These are phyloP conservation scores for Leccinum incarnatum DNA, from an alignment of 768 basidiomycete genomes.

Conservation along the genomic window DNA sequence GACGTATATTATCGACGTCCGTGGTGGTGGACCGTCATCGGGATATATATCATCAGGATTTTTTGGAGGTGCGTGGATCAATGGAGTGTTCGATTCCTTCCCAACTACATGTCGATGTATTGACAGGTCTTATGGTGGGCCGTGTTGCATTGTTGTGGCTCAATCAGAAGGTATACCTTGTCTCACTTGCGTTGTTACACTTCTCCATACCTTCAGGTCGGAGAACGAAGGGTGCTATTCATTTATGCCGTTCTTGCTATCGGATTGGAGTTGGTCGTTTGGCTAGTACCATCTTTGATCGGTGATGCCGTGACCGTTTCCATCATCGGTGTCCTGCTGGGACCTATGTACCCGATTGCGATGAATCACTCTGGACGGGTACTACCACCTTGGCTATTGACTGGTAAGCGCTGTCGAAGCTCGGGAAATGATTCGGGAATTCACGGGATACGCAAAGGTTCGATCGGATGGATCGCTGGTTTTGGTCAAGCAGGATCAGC, in stretches of 20 bases:
- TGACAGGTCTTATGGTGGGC: slow-evolving; percentile 54
- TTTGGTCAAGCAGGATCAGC: slow-evolving; percentile 74
- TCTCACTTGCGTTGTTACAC: background rate
- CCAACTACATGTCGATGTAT: background rate
- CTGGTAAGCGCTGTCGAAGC: slow-evolving; percentile 27
- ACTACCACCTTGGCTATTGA: slow-evolving; percentile 68
- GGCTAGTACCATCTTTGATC: slow-evolving; percentile 54
- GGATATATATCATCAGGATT: slow-evolving; percentile 55
- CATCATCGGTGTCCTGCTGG: slow-evolving; percentile 53
- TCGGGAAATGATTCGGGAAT: background rate
- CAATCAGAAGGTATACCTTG: slow-evolving; percentile 43
- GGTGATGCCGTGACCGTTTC: slow-evolving; percentile 55
- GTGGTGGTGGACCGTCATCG: slow-evolving; percentile 45
- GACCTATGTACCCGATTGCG: slow-evolving; percentile 52
- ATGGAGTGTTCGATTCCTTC: background rate
- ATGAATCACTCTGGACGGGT: slow-evolving; percentile 70
- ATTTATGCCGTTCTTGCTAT: slow-evolving; percentile 52
- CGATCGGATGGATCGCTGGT: slow-evolving; percentile 67
- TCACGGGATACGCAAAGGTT: slow-evolving; percentile 28
- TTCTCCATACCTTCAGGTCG: slow-evolving; percentile 35
- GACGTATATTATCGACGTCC: slow-evolving; percentile 48
- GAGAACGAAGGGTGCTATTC: slow-evolving; percentile 52
- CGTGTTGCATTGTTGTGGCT: slow-evolving; percentile 55
- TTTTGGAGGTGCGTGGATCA: slow-evolving; percentile 44
- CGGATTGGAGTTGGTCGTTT: slow-evolving; percentile 54